phyloP scores from a whole-genome alignment of 169 alveolate species.

The Neospora caninum region DNA sequence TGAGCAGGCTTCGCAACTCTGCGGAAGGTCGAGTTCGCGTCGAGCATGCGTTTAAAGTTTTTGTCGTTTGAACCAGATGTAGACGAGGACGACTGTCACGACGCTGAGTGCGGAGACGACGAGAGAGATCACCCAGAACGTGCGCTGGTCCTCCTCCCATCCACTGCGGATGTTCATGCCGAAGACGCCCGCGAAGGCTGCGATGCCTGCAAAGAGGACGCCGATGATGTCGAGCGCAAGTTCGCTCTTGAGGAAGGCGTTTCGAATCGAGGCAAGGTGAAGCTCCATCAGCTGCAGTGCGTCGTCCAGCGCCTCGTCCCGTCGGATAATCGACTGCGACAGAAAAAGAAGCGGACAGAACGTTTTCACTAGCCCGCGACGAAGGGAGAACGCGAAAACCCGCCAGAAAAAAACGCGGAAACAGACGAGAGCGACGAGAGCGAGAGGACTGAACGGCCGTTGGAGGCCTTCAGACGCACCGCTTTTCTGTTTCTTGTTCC shows the following conservation, averaged over 20 bases:
- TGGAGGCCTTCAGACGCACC: too few relatives aligned
- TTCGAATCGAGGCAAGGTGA: conserved; percentile 82
- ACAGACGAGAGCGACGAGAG: too few relatives aligned
- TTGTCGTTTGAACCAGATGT: conserved; percentile 47
- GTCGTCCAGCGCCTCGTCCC: conserved; percentile 81
- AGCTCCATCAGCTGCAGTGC: conserved; percentile 83
- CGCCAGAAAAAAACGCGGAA: not conserved
- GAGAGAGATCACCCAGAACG: conserved; percentile 78
- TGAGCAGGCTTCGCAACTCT: too few relatives aligned
- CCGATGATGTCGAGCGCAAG: conserved; percentile 82
- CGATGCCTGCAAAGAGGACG: conserved; percentile 78
- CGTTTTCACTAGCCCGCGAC: not conserved
- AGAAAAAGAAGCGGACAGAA: not conserved
- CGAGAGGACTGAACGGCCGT: too few relatives aligned
- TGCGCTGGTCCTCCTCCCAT: conserved; percentile 72
- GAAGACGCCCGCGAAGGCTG: conserved; percentile 82
- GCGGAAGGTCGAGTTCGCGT: not conserved
- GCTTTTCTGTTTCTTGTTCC: too few relatives aligned
- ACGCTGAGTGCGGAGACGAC: not conserved
- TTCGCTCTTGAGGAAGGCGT: conserved; percentile 79
- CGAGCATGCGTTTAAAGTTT: not conserved
- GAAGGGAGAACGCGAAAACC: too few relatives aligned
- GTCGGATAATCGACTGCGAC: conserved; percentile 61
- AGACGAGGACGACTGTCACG: conserved; percentile 16
- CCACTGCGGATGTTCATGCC: conserved; percentile 85